phyloP scores from a whole-genome alignment of 2,329 filamentous ascomycete genomes.

The Nemania serpens region DNA sequence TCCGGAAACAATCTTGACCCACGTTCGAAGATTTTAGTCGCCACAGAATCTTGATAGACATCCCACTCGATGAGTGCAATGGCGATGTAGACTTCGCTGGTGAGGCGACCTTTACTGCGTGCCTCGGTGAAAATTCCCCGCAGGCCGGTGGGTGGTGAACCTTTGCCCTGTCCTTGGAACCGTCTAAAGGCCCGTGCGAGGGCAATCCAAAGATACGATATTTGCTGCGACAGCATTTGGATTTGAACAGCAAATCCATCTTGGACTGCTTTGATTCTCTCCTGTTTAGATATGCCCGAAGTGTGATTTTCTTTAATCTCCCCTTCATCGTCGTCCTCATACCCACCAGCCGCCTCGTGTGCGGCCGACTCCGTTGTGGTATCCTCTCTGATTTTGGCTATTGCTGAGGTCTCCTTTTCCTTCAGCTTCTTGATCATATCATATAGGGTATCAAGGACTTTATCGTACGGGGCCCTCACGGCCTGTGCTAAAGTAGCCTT shows the following conservation, averaged over 20 bases:
- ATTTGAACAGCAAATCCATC: conserved; percentile 74
- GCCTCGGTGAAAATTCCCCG: conserved; percentile 90
- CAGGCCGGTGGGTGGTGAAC: conserved; percentile 66
- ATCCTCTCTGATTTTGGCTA: conserved; percentile 61
- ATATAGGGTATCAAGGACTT: conserved; percentile 85
- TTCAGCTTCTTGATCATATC: conserved; percentile 77
- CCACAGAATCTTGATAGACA: conserved; percentile 92
- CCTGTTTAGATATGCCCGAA: conserved; percentile 64
- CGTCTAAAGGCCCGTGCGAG: conserved; percentile 92
- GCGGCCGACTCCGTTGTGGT: conserved; percentile 39
- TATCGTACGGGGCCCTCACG: conserved; percentile 82
- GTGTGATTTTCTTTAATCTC: conserved; percentile 47
- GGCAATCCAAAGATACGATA: conserved; percentile 94
- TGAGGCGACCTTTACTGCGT: conserved; percentile 82
- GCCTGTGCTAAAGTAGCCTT: conserved; percentile 76
- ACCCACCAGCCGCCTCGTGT: conserved; percentile 37
- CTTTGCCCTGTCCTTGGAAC: conserved; percentile 82
- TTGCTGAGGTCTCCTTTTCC: conserved; percentile 62
- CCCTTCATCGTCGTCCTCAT: conserved; percentile 58
- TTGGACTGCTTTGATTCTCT: conserved; percentile 64
- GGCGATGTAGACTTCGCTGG: conserved; percentile 93
- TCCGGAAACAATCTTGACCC: conserved; percentile 92
- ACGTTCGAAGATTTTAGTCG: conserved; percentile 93
- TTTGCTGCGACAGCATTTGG: conserved; percentile 76
- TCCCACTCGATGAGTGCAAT: conserved; percentile 92